Evolutionary conservation across 192 early-diverging fungal species (phyloP), one percentile per base, ranked within the genome.

Genomic region (Coemansia furcata): DNA sequence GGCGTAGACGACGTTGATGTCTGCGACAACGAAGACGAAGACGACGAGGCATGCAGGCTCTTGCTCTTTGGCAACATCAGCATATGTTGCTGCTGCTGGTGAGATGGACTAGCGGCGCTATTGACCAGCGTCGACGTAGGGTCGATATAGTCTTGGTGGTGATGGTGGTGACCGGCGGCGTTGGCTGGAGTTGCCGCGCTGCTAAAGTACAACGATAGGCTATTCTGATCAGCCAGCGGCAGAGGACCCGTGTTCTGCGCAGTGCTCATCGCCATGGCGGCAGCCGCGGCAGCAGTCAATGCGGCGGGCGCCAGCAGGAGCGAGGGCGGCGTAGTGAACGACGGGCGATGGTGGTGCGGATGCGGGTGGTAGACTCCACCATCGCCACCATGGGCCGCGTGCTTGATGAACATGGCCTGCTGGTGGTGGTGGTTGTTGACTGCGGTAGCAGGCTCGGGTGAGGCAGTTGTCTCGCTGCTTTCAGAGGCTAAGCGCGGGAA

Each of bases 401-500:
- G 52, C 52, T 19, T 38, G 38, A 19, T 39, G 32, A 49, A 21
- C 30, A 60, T 26, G 57, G 26, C 8, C 57, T 58, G 58, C 57
- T 68, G 66, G 12, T 52, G 50, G 50, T 30, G 12, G 42, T 42
- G 37, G 39, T 40, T 26, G n/a, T 55, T 66, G 55, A 26, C 35
- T 9, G 55, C 32, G 11, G 73, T 68, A 10, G 66, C 37, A 8
- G 73, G 68, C 63, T 80, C 78, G 33, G 78, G 78, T 60, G 78
- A 80, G 9, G 78, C 73, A 3, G 78, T 80, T 1, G 78, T 76
- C 19, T 80, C 78, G 44, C 66, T 63, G 67, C 73, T 67, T 46
- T 72, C 78, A 12, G 78, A 72, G 2, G 78, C 60, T 52, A 75
- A 52, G 23, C 78, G 62, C 3, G 73, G 78, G 55, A 76, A 81